Conservation (phyloP, 768 basidiomycete species). For the Russula dissimulans region DNA sequence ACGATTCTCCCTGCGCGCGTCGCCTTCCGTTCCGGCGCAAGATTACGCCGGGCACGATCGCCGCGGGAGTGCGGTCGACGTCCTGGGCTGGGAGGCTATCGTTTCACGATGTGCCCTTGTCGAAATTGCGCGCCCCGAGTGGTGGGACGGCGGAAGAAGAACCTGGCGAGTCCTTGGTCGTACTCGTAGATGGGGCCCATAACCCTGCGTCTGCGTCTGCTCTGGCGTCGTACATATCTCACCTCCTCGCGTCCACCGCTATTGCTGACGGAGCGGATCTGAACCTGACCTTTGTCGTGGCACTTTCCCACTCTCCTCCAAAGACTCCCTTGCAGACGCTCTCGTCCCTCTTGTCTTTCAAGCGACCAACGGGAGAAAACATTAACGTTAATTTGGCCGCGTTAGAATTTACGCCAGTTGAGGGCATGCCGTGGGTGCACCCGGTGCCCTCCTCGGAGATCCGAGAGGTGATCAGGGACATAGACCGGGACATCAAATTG, state of each 20-base stretch:
- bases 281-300: constrained; percentile 61
- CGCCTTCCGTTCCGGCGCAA: constrained; percentile 21
- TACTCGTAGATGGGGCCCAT: constrained; percentile 92
- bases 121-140: background rate
- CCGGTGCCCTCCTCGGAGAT: constrained; percentile 48
- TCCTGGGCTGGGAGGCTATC: constrained; percentile 82
- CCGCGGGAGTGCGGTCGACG: constrained; percentile 47
- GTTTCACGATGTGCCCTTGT: constrained; percentile 39
- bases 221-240: constrained; percentile 55
- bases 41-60: constrained; percentile 43
- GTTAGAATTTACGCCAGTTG: constrained; percentile 61
- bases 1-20: constrained; percentile 25
- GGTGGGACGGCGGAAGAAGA: background rate
- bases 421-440: constrained; percentile 92
- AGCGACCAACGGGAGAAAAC: constrained; percentile 10
- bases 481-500: constrained; percentile 39
- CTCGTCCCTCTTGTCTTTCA: constrained; percentile 48
- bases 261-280: constrained; percentile 24
- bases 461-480: constrained; percentile 32
- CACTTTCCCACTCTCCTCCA: constrained; percentile 78
- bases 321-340: constrained; percentile 72
- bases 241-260: constrained; percentile 28
- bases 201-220: constrained; percentile 69
- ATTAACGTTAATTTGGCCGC: constrained; percentile 43
- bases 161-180: constrained; percentile 21